phyloP scores from a whole-genome alignment of 305 asterid genomes.

The Solanum aculeatissimum region DNA sequence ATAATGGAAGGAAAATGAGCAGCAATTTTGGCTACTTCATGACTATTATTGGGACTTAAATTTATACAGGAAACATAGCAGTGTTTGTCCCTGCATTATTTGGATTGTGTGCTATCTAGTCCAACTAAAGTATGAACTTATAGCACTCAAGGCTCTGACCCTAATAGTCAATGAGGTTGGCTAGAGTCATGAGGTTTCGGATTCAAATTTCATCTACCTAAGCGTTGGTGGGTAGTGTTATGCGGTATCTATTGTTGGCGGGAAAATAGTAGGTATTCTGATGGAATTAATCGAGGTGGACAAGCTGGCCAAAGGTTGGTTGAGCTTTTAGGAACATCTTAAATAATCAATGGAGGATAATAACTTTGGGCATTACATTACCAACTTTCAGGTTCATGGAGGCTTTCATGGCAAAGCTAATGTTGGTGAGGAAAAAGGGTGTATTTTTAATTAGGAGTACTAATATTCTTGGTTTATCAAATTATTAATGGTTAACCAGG shows the following conservation, averaged over 20 bases:
- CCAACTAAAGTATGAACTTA: not conserved
- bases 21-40: not conserved
- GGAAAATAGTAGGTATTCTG: not conserved
- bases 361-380: not conserved
- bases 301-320: not conserved
- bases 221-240: accelerated
- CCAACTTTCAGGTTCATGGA: not conserved
- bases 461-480: not conserved
- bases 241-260: not conserved
- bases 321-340: not conserved
- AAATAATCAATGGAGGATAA: not conserved
- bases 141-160: accelerated
- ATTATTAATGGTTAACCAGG: not conserved
- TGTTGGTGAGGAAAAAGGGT: not conserved
- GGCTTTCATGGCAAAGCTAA: not conserved
- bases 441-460: not conserved
- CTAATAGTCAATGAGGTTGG: not conserved
- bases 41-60: not conserved
- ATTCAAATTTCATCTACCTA: not conserved
- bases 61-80: not conserved
- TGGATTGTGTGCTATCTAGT: not conserved
- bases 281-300: not conserved
- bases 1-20: not conserved
- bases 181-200: not conserved
- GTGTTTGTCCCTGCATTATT: not conserved